These are phyloP conservation scores for Phoma sp. DNA, from an alignment of 2,329 filamentous ascomycete genomes.

Conservation along the genomic window DNA sequence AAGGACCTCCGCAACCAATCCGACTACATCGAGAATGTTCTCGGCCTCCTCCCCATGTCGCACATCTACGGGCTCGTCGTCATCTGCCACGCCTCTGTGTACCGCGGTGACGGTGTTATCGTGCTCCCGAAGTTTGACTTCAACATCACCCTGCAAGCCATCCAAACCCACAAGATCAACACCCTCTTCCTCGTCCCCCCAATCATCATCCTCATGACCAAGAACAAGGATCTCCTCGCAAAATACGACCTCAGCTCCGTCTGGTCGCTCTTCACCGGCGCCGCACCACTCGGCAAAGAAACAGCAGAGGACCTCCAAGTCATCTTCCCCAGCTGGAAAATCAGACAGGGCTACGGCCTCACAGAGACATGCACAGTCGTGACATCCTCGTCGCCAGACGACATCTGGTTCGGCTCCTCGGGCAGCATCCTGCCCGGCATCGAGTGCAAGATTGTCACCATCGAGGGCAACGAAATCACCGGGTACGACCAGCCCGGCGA, in stretches of 20 bases:
- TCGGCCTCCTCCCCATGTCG: conserved; percentile 79
- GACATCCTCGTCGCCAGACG: conserved; percentile 64
- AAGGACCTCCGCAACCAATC: conserved; percentile 47
- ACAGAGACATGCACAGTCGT: conserved; percentile 81
- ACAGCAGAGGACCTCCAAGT: conserved; percentile 70
- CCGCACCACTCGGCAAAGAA: conserved; percentile 78
- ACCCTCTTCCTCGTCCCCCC: conserved; percentile 77
- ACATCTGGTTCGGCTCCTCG: conserved; percentile 75
- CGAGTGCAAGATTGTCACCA: conserved; percentile 70
- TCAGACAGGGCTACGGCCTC: conserved; percentile 79
- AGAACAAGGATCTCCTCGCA: conserved; percentile 65
- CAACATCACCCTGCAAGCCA: conserved; percentile 66
- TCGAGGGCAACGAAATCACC: conserved; percentile 74
- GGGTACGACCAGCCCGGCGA: conserved; percentile 79
- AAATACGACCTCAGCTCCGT: conserved; percentile 78
- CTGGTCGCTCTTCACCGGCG: conserved; percentile 72
- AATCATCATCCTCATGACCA: conserved; percentile 79
- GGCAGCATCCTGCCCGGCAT: conserved; percentile 73
- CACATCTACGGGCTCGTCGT: conserved; percentile 83
- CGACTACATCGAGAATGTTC: conserved; percentile 59
- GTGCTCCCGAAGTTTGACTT: conserved; percentile 81
- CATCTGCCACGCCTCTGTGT: conserved; percentile 70
- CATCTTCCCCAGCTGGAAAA: conserved; percentile 68
- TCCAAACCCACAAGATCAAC: conserved; percentile 73
- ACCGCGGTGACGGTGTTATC: conserved; percentile 75